phyloP scores from a whole-genome alignment of 2,329 filamentous ascomycete genomes.

The Pseudocercospora cruenta region DNA sequence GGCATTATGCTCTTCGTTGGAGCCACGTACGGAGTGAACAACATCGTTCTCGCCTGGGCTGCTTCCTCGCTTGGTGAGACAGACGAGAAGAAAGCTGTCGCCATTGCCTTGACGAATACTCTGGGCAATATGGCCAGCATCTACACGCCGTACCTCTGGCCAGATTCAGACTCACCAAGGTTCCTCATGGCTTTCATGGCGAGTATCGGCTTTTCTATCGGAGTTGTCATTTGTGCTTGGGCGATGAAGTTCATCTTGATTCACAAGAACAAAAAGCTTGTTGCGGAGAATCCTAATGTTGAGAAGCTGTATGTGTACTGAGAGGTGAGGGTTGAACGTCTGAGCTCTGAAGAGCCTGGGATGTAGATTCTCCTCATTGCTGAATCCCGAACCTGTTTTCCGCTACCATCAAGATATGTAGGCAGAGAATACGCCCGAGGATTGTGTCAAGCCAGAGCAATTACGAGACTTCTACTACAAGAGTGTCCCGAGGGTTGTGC shows the following conservation, averaged over 20 bases:
- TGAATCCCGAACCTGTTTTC: too few species aligned
- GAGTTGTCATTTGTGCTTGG: constrained; percentile 35
- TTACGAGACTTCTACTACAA: too few species aligned
- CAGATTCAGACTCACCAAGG: constrained; percentile 33
- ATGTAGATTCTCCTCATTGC: too few species aligned
- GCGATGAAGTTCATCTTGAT: constrained; percentile 30
- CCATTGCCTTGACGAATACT: constrained; percentile 46
- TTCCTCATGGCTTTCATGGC: constrained; percentile 38
- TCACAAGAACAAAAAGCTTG: constrained; percentile 31
- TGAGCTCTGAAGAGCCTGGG: too few species aligned
- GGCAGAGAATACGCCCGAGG: too few species aligned
- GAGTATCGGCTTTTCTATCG: constrained; percentile 37
- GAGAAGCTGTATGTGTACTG: constrained; percentile 15
- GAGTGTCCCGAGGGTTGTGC: too few species aligned
- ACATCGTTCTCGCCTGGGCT: constrained; percentile 49
- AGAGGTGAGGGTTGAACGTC: too few species aligned
- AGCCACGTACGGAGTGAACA: constrained; percentile 42
- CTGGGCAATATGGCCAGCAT: constrained; percentile 1
- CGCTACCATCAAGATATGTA: too few species aligned
- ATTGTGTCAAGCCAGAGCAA: too few species aligned
- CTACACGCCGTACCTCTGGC: constrained; percentile 37
- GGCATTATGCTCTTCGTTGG: constrained; percentile 11
- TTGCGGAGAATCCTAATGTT: constrained; percentile 22
- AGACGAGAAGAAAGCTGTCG: constrained; percentile 49
- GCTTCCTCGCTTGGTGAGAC: constrained; percentile 48